These are phyloP conservation scores for Tilletia indica DNA, from an alignment of 1,284 basidiomycete species.

Conservation along the genomic window DNA sequence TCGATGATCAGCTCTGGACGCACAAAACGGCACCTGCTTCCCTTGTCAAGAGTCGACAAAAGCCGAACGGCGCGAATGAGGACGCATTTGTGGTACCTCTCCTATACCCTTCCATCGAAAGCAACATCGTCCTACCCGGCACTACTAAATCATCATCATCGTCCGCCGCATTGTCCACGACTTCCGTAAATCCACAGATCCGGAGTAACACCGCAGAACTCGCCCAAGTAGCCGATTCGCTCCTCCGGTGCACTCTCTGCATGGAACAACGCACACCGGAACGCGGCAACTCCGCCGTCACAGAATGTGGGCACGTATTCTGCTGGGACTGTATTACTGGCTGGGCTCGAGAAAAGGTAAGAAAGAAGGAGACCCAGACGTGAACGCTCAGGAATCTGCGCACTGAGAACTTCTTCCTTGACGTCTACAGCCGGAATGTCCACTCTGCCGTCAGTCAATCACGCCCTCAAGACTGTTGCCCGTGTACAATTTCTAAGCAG, in stretches of 20 bases:
- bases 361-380: constrained; percentile 17
- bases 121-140: constrained; percentile 1
- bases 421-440: constrained; percentile 34
- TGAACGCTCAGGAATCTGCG: too few relatives aligned
- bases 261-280: constrained; percentile 48
- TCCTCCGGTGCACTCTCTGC: constrained; percentile 56
- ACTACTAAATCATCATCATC: neutral
- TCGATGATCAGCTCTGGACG: constrained; percentile 26
- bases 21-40: constrained; percentile 13
- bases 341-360: constrained; percentile 79
- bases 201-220: neutral
- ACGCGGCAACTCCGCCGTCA: constrained; percentile 67
- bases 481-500: constrained; percentile 39
- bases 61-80: neutral
- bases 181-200: neutral
- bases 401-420: neutral
- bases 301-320: constrained; percentile 90
- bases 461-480: constrained; percentile 31
- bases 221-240: constrained; percentile 20
- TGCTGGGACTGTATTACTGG: constrained; percentile 88
- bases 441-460: constrained; percentile 36
- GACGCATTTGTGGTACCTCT: constrained; percentile 9
- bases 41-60: constrained; percentile 2
- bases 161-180: neutral
- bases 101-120: constrained; percentile 13